Evolutionary conservation across 768 basidiomycete genomes (phyloP), one percentile per base, ranked within the genome.

Genomic region (Gymnopilus dilepis): DNA sequence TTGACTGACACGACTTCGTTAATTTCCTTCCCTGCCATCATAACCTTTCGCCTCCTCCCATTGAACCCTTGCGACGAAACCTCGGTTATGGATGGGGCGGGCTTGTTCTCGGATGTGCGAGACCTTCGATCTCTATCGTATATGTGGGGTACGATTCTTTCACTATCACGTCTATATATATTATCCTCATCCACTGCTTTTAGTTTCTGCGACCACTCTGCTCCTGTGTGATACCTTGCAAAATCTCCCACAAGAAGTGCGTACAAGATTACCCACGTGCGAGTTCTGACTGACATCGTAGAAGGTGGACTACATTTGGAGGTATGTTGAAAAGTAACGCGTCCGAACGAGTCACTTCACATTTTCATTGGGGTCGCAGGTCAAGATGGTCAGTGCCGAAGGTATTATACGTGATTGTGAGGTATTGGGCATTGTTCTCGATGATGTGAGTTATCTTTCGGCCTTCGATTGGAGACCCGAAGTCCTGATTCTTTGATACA

Each of bases 301-400:
- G 21, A 37, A 54, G 52, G 38, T 54, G 19, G 15, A 24, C 19
- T 53, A 53, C 37, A 54, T 54, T 22, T 54, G 52, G 52, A 54
- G 52, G 52, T 38, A 2, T 24, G 52, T 40, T 21, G 19, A 24
- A 40, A 15, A n/a, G 19, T 28, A 17, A 2, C 22, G 22, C 11
- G 24, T 26, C 15, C 22, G 52, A 37, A 15, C n/a, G n/a, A n/a
- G n/a, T n/a, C n/a, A n/a, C n/a, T n/a, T n/a, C n/a, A n/a, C n/a
- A n/a, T n/a, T 2, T 15, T 40, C 21, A 40, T 17, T 9, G 19
- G 33, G 21, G 15, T 7, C 40, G 11, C 11, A 54, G 52, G 17
- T 40, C 37, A 17, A 54, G 17, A 40, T 40, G 52, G 52, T 54
- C 52, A 37, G 28, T 40, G 6, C 34, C 52, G 26, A 54, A 54